Conservation (phyloP, 2,329 filamentous ascomycete species). For the Beauveria scarabaeidicola region DNA sequence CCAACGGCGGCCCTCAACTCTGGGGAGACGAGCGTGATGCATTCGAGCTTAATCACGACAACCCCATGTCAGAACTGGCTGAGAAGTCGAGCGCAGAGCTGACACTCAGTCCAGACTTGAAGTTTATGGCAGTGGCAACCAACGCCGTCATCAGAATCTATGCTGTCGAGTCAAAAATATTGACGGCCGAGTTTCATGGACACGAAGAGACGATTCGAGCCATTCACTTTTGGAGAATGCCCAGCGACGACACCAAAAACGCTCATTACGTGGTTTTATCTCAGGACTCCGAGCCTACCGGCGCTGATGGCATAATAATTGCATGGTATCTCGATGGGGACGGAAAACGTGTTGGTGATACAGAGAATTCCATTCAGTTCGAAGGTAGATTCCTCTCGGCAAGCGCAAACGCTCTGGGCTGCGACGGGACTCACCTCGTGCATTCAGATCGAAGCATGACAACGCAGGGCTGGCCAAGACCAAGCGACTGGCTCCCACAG, state of each 20-base stretch:
- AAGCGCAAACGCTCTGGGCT: background rate
- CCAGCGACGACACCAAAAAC: background rate
- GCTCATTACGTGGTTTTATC: background rate
- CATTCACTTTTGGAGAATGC: background rate
- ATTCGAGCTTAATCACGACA: constrained; percentile 1
- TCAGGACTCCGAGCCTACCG: constrained; percentile 1
- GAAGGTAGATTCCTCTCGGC: constrained; percentile 4
- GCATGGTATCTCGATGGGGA: background rate
- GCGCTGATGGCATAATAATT: constrained; percentile 1
- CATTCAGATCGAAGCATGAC: constrained; percentile 5
- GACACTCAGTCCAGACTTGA: background rate
- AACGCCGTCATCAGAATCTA: constrained; percentile 2
- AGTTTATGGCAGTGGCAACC: constrained; percentile 3
- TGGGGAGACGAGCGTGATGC: constrained; percentile 2
- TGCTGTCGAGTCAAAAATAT: background rate
- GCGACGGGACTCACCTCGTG: background rate
- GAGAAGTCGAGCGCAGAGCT: constrained; percentile 3
- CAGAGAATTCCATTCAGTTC: background rate
- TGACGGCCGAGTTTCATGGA: constrained; percentile 1
- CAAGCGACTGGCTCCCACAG: constrained; percentile 6
- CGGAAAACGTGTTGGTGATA: background rate
- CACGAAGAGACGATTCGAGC: constrained; percentile 1
- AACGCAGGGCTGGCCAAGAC: constrained; percentile 2
- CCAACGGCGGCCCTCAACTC: background rate
- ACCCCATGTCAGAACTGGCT: background rate